Evolutionary conservation across 441 rosid genomes (phyloP), one percentile per base, ranked within the genome.

Genomic region (Arabidopsis hybrid): DNA sequence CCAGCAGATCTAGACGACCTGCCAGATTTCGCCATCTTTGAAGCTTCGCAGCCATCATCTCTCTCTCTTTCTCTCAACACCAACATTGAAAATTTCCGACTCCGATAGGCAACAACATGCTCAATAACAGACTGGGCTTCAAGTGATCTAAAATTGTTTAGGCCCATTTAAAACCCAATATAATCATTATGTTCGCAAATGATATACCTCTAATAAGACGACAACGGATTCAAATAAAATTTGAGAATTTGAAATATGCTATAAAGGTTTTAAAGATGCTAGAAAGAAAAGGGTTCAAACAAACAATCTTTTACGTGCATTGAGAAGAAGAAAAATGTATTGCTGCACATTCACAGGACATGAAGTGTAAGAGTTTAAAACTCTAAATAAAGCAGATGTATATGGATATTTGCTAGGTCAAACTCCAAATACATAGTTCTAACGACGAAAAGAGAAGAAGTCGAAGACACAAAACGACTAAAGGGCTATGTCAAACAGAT

Each of bases 1-100:
- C 4, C 11, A 67, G 40, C 5, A 16, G 21, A 59, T 53, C 64
- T 18, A 62, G 6, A 9, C 71, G 75, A 55, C 42, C 32, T 2
- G 78, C 3, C 9, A 83, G 76, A 58, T 60, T 72, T 34, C 75
- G 80, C 83, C 90, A 91, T 81, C 72, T 82, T 39, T 67, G 92
- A 65, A 86, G 66, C 72, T 81, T 82, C 56, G 58, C 0, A 21
- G 60, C 78, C 86, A 84, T 79, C 63, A 3, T 71, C 46, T 57
- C 73, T 76, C 67, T 57, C 47, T 43, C 49, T 8, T 21, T 42
- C 61, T 21, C 58, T 18, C 59, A 18, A 7, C 34, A 38, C 60
- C 49, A 21, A 26, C 45, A 66, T 49, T 32, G 58, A 61, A 46
- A 46, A n/a, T 1, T 45, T 45, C 13, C 4, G 36, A 7, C 21